Evolutionary conservation across 2,329 filamentous ascomycete species (phyloP), one percentile per base, ranked within the genome.

Genomic region (Ophiosphaerella herpotricha): DNA sequence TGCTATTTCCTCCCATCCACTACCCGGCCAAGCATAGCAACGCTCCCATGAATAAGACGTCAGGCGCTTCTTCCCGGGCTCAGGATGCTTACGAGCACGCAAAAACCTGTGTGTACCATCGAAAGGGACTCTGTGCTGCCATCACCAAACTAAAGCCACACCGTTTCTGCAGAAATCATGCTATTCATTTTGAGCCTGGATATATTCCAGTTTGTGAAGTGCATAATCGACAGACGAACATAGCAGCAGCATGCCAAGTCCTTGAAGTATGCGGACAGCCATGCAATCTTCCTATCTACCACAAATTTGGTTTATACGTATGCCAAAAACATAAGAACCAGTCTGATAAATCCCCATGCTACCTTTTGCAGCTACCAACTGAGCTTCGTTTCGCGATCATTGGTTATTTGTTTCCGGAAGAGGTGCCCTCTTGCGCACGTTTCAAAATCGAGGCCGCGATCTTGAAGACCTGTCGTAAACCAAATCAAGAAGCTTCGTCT

Each of bases 321-420:
- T 43, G n/a, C 1, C 3, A 4, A 11, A 40, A 50, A 13, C 61
- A 60, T 14, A 12, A 41, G 9, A 18, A 43, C 11, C 53, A 52
- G 2, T 50, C 52, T 2, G 36, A 36, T 5, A 48, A 50, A 5
- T 43, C 63, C 5, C 60, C 56, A 13, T 64, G 58, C 32, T 42
- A 55, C 39, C 33, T 63, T 34, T 38, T 57, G 8, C 32, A 33
- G 8, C 18, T 65, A 11, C 58, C 60, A 1, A 52, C 50, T 0
- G 61, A 65, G 36, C 37, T 65, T 2, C 53, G 57, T 3, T 21
- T 59, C 6, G 55, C 56, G 53, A 55, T 63, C 9, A 55, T 58
- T 9, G 51, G 56, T 1, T 48, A 60, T 18, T n/a, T 59, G 0
- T 46, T 61, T 9, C 61, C 59, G 5, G 26, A 51, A 5, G n/a